Conservation (phyloP, 768 basidiomycete species). For the Boletus pseudo-olivaceus region DNA sequence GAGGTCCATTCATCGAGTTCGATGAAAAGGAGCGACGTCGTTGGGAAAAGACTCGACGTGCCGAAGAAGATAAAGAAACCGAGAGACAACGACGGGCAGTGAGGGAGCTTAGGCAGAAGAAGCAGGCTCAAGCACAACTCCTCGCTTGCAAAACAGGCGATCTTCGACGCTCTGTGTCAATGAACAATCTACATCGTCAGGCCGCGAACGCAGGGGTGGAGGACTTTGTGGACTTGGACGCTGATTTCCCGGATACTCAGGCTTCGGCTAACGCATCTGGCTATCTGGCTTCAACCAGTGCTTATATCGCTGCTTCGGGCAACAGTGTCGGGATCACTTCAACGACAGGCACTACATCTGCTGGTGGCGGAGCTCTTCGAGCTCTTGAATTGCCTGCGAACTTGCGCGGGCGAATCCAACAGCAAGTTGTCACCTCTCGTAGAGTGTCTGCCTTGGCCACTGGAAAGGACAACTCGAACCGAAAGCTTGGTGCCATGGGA, state of each 20-base stretch:
- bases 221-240: constrained; percentile 41
- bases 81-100: constrained; percentile 26
- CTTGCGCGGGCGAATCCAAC: constrained; percentile 54
- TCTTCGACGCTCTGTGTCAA: constrained; percentile 69
- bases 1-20: constrained; percentile 73
- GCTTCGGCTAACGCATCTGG: constrained; percentile 70
- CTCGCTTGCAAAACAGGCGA: constrained; percentile 42
- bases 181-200: constrained; percentile 70
- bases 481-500: constrained; percentile 50
- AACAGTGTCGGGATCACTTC: constrained; percentile 94
- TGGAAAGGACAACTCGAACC: constrained; percentile 25
- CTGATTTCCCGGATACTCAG: constrained; percentile 31
- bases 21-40: constrained; percentile 70
- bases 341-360: constrained; percentile 82
- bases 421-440: constrained; percentile 66
- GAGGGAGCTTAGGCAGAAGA: constrained; percentile 28
- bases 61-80: constrained; percentile 37
- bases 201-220: constrained; percentile 40
- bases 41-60: constrained; percentile 54
- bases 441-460: constrained; percentile 37
- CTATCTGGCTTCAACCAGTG: constrained; percentile 55
- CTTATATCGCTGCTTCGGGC: constrained; percentile 88
- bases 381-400: constrained; percentile 49
- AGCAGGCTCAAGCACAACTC: constrained; percentile 27
- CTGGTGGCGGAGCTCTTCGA: constrained; percentile 43